Base-by-base conservation (phyloP, 495 filamentous ascomycete genomes). In the Neurospora sp. region DNA sequence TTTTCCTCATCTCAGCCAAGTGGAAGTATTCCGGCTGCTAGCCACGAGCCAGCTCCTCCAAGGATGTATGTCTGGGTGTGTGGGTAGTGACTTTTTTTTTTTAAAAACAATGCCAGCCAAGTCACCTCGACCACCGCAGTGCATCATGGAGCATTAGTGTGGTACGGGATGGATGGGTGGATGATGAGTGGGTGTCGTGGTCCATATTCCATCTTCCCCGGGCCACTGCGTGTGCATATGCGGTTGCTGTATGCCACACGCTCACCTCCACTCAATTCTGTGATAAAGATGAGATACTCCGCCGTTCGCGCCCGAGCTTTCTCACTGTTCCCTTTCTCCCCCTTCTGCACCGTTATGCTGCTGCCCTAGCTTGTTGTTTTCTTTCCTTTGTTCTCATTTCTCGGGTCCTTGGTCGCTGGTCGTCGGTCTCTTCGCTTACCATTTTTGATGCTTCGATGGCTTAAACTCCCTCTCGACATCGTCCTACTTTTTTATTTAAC, bases 381-480 rank as follows among this genome's bases (percentile, higher is more conserved):
- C 61, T 35, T 73, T 69, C 45, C 40, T 38, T 74, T 73, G 71
- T 40, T 65, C 70, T 53, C 68, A 40, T 37, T 70, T 74, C 76
- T 69, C 39, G 35, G 31, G 22, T 69, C 3, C 16, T 74, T 71
- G 73, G 75, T 78, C 76, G 76, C 76, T 78, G 77, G 78, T 79
- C 78, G 77, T 78, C 77, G 68, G 75, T 79, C 79, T 74, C 73
- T 76, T 73, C 72, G 72, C 72, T 73, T 39, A 45, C 37, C 70
- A 14, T 73, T 71, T 69, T 45, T 76, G 45, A 65, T 65, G 53
- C 53, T 65, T 65, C 53, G 14, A 40, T 68, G 42, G 41, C n/a
- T 70, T 27, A 39, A 73, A 70, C 71, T 72, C 70, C 68, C 65
- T 75, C 71, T 77, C 31, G 37, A 45, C 35, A 41, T 41, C 68